A percentile compares a stretch with the other conserved stretches of the same genome.
These are phyloP conservation scores for Rhodotorula sp. DNA, from an alignment of 1,284 basidiomycete genomes.

Conservation along the genomic window DNA sequence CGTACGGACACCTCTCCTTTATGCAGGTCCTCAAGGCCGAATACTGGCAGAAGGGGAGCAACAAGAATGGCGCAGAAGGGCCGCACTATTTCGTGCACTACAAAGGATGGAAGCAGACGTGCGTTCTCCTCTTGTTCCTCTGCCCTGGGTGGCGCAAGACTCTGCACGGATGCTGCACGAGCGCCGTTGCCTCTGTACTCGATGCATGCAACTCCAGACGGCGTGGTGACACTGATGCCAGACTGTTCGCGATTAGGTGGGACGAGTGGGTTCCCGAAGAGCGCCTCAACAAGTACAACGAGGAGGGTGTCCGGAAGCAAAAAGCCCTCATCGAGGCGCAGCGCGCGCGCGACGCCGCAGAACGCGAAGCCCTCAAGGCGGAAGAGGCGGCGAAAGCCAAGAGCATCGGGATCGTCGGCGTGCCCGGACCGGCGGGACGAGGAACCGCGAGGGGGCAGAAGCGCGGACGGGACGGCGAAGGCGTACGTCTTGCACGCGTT, in stretches of 20 bases:
- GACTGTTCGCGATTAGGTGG: slow-evolving; percentile 63
- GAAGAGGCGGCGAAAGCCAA: slow-evolving; percentile 40
- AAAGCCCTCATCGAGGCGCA: slow-evolving; percentile 55
- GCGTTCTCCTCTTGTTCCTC: slow-evolving; percentile 50
- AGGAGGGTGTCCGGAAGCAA: slow-evolving; percentile 78
- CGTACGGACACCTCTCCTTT: background rate
- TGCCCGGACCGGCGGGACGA: slow-evolving; percentile 47
- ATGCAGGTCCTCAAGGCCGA: slow-evolving; percentile 72
- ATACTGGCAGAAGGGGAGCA: slow-evolving; percentile 68
- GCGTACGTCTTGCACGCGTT: slow-evolving; percentile 7
- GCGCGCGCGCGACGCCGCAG: slow-evolving; percentile 55
- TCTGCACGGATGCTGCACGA: background rate
- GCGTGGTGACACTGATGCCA: background rate
- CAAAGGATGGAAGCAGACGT: slow-evolving; percentile 99
- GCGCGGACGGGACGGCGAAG: slow-evolving; percentile 41
- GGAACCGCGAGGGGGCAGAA: slow-evolving; percentile 50
- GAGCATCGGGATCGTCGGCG: slow-evolving; percentile 1
- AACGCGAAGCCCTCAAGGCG: slow-evolving; percentile 44
- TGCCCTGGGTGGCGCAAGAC: background rate
- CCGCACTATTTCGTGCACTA: slow-evolving; percentile 96
- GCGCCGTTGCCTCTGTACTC: background rate
- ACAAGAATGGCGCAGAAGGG: slow-evolving; percentile 66
- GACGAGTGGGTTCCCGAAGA: slow-evolving; percentile 92
- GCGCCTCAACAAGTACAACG: slow-evolving; percentile 83
- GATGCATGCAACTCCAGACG: background rate